Percentiles rank a stretch among this genome's conserved stretches.
phyloP scores from a whole-genome alignment of 805 yeast genomes.

The Candida taoyuanica region DNA sequence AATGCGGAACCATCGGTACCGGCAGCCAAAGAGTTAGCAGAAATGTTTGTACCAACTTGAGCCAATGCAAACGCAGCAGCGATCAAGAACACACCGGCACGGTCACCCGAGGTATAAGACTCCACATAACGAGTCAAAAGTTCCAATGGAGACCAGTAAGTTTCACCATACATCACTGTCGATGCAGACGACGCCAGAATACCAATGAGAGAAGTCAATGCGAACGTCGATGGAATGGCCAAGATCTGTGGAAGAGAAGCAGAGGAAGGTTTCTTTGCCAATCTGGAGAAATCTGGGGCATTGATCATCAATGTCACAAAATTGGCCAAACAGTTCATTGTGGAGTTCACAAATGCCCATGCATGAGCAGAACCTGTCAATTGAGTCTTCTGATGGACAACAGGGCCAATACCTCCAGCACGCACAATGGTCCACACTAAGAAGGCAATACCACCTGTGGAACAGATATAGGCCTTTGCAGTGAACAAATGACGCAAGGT shows the following conservation, averaged over 20 bases:
- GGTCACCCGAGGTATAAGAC: conserved; percentile 48
- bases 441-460: conserved; percentile 80
- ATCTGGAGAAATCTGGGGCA: conserved; percentile 87
- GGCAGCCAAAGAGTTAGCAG: conserved; percentile 69
- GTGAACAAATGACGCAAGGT: conserved; percentile 80
- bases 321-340: conserved; percentile 80
- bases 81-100: conserved; percentile 79
- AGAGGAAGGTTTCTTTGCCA: conserved; percentile 54
- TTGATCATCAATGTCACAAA: conserved; percentile 83
- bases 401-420: conserved; percentile 76
- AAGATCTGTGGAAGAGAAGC: conserved; percentile 53
- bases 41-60: conserved; percentile 73
- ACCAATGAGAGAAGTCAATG: conserved; percentile 80
- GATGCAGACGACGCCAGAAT: conserved; percentile 82
- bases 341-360: conserved; percentile 79
- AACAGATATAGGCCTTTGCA: conserved; percentile 71
- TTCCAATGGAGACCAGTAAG: conserved; percentile 83
- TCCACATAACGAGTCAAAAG: conserved; percentile 55
- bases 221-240: conserved; percentile 73
- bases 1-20: conserved; percentile 71
- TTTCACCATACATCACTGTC: conserved; percentile 57
- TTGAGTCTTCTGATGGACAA: conserved; percentile 51
- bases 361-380: conserved; percentile 58
- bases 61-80: conserved; percentile 69
- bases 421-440: conserved; percentile 80